These are phyloP conservation scores for Galeopsis tetrahit DNA, from an alignment of 257 asterid genomes.

Conservation along the genomic window DNA sequence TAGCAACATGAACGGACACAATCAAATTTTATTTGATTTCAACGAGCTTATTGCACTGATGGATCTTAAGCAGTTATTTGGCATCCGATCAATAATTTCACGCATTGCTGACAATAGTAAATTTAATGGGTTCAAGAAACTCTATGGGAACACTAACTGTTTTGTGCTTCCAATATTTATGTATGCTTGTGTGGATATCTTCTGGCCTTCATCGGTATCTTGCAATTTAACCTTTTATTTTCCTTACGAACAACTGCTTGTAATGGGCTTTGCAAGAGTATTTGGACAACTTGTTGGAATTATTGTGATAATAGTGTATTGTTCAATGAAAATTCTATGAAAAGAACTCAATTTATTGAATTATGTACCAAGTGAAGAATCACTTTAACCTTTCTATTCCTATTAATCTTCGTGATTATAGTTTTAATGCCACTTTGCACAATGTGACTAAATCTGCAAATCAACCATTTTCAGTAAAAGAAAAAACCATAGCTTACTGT, in stretches of 20 bases:
- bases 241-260: conserved; percentile 66
- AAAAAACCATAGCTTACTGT: too few species aligned
- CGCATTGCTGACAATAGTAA: conserved; percentile 91
- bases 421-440: not conserved
- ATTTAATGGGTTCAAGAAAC: conserved; percentile 97
- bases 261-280: conserved; percentile 89
- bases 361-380: conserved; percentile 85
- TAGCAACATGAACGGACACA: conserved; percentile 46
- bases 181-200: not conserved
- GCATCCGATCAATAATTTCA: conserved; percentile 78
- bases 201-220: conserved; percentile 15
- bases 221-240: conserved; percentile 19
- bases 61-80: conserved; percentile 87
- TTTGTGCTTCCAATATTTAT: conserved; percentile 2
- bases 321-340: conserved; percentile 92
- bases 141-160: conserved; percentile 63
- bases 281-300: conserved; percentile 92
- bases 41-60: conserved; percentile 95
- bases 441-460: too few species aligned
- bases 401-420: conserved; percentile 10
- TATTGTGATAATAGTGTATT: conserved; percentile 85
- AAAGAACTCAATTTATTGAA: conserved; percentile 95
- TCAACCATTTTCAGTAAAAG: too few species aligned
- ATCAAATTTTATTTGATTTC: conserved; percentile 36
- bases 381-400: conserved; percentile 70